Percentiles rank a stretch among this genome's conserved stretches.
Evolutionary conservation across 2,329 filamentous ascomycete genomes (phyloP).

Genomic region (Metarhizium brunneum): DNA sequence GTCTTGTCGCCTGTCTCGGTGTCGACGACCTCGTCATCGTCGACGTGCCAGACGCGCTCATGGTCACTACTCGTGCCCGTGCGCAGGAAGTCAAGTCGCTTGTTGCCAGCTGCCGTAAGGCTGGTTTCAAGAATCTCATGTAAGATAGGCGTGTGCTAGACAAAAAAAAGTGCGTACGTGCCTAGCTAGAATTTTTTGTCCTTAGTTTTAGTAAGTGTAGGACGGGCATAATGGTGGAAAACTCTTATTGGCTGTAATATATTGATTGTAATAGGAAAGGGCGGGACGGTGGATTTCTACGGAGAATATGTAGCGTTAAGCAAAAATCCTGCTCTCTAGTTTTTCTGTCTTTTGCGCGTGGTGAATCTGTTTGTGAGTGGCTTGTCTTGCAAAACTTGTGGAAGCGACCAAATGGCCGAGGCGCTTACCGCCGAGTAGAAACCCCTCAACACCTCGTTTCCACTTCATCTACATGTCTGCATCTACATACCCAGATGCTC

Average conservation of each 20-base stretch:
- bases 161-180: background rate
- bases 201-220: background rate
- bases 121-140: slow-evolving; percentile 14
- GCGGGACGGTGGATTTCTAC: background rate
- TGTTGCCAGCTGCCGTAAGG: slow-evolving; percentile 16
- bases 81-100: slow-evolving; percentile 18
- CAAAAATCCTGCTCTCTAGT: background rate
- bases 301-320: background rate
- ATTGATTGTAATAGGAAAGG: background rate
- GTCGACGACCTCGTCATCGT: slow-evolving; percentile 18
- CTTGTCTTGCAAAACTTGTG: background rate
- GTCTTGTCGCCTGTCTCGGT: slow-evolving; percentile 16
- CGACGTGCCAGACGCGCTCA: slow-evolving; percentile 17
- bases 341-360: background rate
- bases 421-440: background rate
- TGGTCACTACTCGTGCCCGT: slow-evolving; percentile 17
- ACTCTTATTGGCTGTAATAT: background rate
- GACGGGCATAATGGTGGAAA: background rate
- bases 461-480: no score
- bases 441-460: no score
- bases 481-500: no score
- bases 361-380: background rate
- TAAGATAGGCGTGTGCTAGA: slow-evolving; percentile 3
- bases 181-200: background rate
- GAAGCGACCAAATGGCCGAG: background rate